Conservation (phyloP, 2,329 filamentous ascomycete genomes). For the Mollisiaceae sp. region DNA sequence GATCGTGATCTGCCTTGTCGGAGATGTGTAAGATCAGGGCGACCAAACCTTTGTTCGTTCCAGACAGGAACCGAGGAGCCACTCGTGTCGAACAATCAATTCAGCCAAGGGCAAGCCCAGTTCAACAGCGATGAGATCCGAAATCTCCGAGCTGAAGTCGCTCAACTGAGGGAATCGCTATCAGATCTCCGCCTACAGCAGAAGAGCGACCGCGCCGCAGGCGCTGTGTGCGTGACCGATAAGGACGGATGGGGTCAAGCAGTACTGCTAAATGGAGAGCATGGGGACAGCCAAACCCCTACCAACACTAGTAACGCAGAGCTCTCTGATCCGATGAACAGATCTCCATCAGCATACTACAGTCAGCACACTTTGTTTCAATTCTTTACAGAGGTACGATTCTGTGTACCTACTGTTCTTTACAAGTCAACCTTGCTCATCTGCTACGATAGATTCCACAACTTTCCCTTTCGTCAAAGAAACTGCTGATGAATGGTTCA, state of each 20-base stretch:
- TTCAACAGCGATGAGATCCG: conserved; percentile 22
- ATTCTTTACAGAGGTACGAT: conserved; percentile 20
- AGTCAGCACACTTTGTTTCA: conserved; percentile 19
- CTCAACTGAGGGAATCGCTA: conserved; percentile 24
- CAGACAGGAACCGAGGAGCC: conserved; percentile 5
- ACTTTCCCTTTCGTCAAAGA: conserved; percentile 25
- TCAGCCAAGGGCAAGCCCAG: neutral
- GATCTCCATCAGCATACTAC: conserved; percentile 28
- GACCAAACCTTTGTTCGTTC: conserved; percentile 21
- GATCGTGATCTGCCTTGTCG: conserved; percentile 22
- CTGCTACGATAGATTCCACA: conserved; percentile 16
- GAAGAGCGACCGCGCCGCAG: neutral
- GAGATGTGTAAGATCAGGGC: conserved; percentile 20
- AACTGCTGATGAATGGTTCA: conserved; percentile 21
- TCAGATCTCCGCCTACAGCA: conserved; percentile 3
- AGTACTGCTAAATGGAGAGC: neutral
- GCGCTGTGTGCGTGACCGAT: neutral
- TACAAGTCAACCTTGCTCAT: neutral
- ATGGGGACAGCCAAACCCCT: neutral
- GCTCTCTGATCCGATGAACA: conserved; percentile 25
- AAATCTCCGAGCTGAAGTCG: conserved; percentile 21
- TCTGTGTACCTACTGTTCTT: neutral
- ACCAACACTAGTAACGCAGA: neutral
- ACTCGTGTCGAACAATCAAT: neutral
- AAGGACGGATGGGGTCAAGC: neutral